A percentile compares a stretch with the other conserved stretches of the same genome.
Conservation (phyloP, 2,329 filamentous ascomycete species). For the Beauveria rudraprayagi region DNA sequence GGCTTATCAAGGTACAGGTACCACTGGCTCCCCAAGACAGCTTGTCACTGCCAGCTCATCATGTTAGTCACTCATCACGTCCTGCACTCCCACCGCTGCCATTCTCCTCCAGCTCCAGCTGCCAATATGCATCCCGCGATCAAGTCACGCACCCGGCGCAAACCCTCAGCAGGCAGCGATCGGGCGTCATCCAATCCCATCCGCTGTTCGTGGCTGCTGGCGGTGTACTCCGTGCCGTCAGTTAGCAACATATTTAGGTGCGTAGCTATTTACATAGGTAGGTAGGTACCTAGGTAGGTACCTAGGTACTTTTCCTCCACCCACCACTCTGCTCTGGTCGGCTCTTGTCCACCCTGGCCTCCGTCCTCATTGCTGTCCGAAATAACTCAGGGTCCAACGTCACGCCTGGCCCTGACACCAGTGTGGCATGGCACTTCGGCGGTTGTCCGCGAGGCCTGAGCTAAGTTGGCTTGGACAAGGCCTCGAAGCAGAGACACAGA, state of each 20-base stretch:
- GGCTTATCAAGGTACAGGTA: too few species aligned
- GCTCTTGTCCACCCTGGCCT: not conserved
- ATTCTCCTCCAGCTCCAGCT: not conserved
- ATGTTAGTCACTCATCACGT: not conserved
- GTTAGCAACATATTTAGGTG: too few species aligned
- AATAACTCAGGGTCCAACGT: not conserved
- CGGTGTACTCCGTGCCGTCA: not conserved
- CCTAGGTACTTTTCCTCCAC: not conserved
- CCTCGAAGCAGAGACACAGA: not conserved
- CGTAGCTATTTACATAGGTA: too few species aligned
- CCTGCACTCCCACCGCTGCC: not conserved
- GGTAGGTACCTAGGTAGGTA: too few species aligned
- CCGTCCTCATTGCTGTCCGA: not conserved
- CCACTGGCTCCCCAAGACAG: not conserved
- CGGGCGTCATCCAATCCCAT: not conserved
- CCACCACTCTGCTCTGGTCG: not conserved
- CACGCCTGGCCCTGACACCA: not conserved
- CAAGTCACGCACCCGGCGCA: slow-evolving; percentile 1
- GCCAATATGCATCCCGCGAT: not conserved
- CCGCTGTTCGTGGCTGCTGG: not conserved
- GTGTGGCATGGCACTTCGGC: not conserved
- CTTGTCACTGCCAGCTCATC: not conserved
- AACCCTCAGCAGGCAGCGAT: slow-evolving; percentile 1
- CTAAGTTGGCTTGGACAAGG: not conserved
- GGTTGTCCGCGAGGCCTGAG: not conserved